phyloP scores from a whole-genome alignment of 257 asterid genomes.

The Solanum medicagineum region DNA sequence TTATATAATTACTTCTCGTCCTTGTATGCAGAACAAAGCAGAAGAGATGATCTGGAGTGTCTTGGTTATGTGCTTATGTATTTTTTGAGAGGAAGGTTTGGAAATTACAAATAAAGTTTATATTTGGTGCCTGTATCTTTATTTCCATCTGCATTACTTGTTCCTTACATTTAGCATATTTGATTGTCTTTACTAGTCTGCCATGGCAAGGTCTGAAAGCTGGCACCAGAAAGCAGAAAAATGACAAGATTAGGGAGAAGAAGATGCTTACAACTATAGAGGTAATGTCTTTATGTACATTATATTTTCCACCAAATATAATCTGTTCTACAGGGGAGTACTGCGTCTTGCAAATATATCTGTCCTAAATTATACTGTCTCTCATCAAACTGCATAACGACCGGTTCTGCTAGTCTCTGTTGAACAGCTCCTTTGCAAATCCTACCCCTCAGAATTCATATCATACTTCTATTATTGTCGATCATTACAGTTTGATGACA shows the following conservation, averaged over 20 bases:
- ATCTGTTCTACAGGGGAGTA: background rate
- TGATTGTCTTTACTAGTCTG: constrained; percentile 33
- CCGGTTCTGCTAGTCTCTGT: background rate
- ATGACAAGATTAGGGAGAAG: constrained; percentile 86
- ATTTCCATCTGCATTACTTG: background rate
- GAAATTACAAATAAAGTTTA: background rate
- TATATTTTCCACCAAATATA: background rate
- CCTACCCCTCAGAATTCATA: constrained; percentile 76
- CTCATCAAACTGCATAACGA: background rate
- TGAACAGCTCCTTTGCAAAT: constrained; percentile 76
- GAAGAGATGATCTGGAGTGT: constrained; percentile 94
- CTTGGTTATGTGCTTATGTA: constrained; percentile 95
- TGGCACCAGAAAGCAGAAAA: constrained; percentile 87
- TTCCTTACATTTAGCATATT: background rate
- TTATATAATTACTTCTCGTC: background rate
- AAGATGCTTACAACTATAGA: constrained; percentile 93
- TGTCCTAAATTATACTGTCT: background rate
- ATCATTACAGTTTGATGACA: constrained; percentile 71
- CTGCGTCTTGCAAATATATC: background rate
- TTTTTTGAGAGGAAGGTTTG: constrained; percentile 91
- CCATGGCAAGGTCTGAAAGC: constrained; percentile 98
- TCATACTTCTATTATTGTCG: constrained; percentile 89
- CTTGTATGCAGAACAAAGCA: constrained; percentile 71
- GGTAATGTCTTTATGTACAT: constrained; percentile 19
- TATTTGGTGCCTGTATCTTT: background rate